Evolutionary conservation across 1,284 basidiomycete genomes (phyloP).

Genomic region (Papiliotrema nemorosa): DNA sequence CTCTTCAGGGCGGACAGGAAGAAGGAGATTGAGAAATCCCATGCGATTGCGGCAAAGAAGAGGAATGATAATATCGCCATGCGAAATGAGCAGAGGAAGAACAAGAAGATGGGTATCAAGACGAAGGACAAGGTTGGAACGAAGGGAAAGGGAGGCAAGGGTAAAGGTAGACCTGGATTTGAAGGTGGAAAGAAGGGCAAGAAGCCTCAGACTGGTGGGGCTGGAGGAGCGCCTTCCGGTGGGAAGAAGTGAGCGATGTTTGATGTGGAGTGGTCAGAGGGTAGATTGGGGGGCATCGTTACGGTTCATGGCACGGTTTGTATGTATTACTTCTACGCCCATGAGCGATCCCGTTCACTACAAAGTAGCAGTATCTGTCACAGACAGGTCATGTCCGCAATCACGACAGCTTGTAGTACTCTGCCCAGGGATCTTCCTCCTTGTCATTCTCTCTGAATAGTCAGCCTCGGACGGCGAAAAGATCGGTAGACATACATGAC

Average conservation of each 20-base stretch:
- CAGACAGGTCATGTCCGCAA: too few relatives aligned
- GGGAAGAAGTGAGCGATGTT: not conserved
- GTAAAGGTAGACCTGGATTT: conserved; percentile 40
- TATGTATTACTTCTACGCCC: not conserved
- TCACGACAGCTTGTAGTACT: conserved; percentile 7
- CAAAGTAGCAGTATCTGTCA: too few relatives aligned
- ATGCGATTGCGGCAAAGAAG: conserved; percentile 82
- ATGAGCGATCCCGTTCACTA: not conserved
- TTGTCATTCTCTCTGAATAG: conserved; percentile 1
- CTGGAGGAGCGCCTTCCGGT: too few relatives aligned
- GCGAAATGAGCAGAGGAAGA: conserved; percentile 71
- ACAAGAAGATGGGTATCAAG: conserved; percentile 65
- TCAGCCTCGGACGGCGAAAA: not conserved
- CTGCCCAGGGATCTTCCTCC: conserved; percentile 16
- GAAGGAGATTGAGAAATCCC: conserved; percentile 64
- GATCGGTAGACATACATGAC: conserved; percentile 8
- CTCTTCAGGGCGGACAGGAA: conserved; percentile 73
- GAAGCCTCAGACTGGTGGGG: conserved; percentile 9
- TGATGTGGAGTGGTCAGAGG: not conserved
- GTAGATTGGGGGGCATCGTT: not conserved
- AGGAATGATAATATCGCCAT: conserved; percentile 79
- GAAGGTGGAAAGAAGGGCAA: conserved; percentile 36
- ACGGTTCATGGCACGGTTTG: not conserved
- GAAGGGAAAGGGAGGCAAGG: conserved; percentile 29
- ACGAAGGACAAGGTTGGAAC: conserved; percentile 48